These are phyloP conservation scores for Astraeus odoratus DNA, from an alignment of 768 basidiomycete species.

Conservation along the genomic window DNA sequence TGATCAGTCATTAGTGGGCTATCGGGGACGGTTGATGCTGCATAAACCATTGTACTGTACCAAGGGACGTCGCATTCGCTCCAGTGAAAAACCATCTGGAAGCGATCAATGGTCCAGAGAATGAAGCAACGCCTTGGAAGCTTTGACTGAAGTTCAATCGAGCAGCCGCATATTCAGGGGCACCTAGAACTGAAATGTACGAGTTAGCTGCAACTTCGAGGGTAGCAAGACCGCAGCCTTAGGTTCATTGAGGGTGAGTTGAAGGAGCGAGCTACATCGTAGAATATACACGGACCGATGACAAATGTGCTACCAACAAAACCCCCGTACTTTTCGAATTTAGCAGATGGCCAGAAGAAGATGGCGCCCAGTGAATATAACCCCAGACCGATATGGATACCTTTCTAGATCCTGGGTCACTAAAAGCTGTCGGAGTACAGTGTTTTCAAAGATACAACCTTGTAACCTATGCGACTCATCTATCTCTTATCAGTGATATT, in stretches of 20 bases:
- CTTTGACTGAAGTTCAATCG: slow-evolving; percentile 77
- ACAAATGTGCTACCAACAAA: slow-evolving; percentile 72
- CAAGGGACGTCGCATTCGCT: slow-evolving; percentile 50
- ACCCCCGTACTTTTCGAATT: slow-evolving; percentile 58
- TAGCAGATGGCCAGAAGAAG: slow-evolving; percentile 76
- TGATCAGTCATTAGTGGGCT: neutral
- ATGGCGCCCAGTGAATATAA: slow-evolving; percentile 62
- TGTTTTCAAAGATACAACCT: slow-evolving; percentile 28
- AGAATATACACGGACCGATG: slow-evolving; percentile 36
- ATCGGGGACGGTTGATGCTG: neutral
- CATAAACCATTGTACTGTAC: slow-evolving; percentile 58
- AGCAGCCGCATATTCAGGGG: slow-evolving; percentile 64
- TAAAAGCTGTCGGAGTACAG: neutral
- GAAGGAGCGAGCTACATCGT: neutral
- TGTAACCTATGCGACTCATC: slow-evolving; percentile 64
- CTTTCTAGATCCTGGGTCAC: slow-evolving; percentile 31
- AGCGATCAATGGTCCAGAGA: slow-evolving; percentile 69
- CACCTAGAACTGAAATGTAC: slow-evolving; percentile 66
- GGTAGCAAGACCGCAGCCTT: slow-evolving; percentile 59
- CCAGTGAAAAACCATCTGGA: slow-evolving; percentile 70
- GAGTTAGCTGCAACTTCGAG: slow-evolving; percentile 74
- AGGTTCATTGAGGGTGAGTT: neutral
- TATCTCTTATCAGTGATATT: slow-evolving; percentile 16
- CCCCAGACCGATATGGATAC: slow-evolving; percentile 54
- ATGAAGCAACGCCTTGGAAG: slow-evolving; percentile 70